Percentiles rank a stretch among this genome's conserved stretches.
Conservation (phyloP, 208 protist genomes). For the Trypanosoma cruzi region DNA sequence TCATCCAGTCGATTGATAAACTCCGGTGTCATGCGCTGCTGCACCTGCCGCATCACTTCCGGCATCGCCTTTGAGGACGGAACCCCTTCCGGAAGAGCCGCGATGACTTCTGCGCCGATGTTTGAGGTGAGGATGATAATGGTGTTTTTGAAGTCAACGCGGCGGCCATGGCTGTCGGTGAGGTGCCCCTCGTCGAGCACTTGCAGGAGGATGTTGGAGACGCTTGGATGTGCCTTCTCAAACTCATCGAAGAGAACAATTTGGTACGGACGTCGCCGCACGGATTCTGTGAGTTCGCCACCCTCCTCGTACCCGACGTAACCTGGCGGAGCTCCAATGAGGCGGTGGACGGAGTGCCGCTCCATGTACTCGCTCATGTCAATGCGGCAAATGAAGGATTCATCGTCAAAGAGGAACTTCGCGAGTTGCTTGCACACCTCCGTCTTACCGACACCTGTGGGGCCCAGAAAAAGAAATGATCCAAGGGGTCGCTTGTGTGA, state of each 20-base stretch:
- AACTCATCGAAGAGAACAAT: constrained; percentile 99
- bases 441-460: constrained; percentile 97
- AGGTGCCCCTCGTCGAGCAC: constrained; percentile 98
- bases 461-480: constrained; percentile 97
- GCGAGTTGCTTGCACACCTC: constrained; percentile 97
- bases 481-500: constrained; percentile 91
- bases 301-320: constrained; percentile 99
- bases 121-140: constrained; percentile 99
- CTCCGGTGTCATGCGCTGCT: constrained; percentile 95
- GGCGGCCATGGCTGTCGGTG: constrained; percentile 97
- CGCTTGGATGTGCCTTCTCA: constrained; percentile 98
- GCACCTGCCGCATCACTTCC: constrained; percentile 90
- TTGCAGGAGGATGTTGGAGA: constrained; percentile 98
- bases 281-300: constrained; percentile 98
- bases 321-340: constrained; percentile 98
- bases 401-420: constrained; percentile 96
- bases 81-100: constrained; percentile 59
- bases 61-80: constrained; percentile 52
- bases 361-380: constrained; percentile 99
- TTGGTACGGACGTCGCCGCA: constrained; percentile 97
- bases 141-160: constrained; percentile 98
- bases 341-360: constrained; percentile 93
- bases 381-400: constrained; percentile 96
- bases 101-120: constrained; percentile 92
- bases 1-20: constrained; percentile 99